These are phyloP conservation scores for Eucalyptus melliodora DNA, from an alignment of 345 rosid species.

Conservation along the genomic window DNA sequence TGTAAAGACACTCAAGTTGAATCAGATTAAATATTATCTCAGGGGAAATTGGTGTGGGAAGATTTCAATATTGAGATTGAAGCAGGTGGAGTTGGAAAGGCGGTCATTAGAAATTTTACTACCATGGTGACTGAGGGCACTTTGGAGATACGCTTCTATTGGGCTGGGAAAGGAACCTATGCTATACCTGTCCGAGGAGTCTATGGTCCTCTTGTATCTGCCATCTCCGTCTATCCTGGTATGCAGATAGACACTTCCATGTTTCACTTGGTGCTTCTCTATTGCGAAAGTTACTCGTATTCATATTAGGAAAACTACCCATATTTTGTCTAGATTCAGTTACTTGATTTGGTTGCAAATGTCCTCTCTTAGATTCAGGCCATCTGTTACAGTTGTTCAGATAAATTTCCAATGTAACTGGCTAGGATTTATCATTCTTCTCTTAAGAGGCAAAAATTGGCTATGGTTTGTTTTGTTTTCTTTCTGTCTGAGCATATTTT, in stretches of 20 bases:
- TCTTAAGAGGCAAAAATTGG: background rate
- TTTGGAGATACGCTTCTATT: conserved; percentile 40
- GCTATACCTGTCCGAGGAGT: conserved; percentile 23
- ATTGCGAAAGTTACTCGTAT: background rate
- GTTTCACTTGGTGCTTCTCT: background rate
- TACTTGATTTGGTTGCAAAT: background rate
- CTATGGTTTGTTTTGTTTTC: background rate
- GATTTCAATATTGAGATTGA: too few species aligned
- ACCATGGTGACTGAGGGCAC: background rate
- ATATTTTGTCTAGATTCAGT: background rate
- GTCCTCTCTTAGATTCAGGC: background rate
- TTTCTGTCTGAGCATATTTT: background rate
- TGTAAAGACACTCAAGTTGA: too few species aligned
- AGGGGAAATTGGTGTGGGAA: too few species aligned
- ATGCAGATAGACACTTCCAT: background rate
- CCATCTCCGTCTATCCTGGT: conserved; percentile 6
- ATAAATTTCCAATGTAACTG: background rate
- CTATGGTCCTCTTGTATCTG: conserved; percentile 64
- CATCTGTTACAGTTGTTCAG: background rate
- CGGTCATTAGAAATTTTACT: too few species aligned
- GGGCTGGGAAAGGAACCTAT: conserved; percentile 64
- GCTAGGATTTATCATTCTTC: rapidly evolving
- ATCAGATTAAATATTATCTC: too few species aligned
- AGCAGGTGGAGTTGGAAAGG: too few species aligned
- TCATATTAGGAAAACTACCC: background rate